These are phyloP conservation scores for Vitis hybrid DNA, from an alignment of 177 flowering plant species.

Conservation along the genomic window DNA sequence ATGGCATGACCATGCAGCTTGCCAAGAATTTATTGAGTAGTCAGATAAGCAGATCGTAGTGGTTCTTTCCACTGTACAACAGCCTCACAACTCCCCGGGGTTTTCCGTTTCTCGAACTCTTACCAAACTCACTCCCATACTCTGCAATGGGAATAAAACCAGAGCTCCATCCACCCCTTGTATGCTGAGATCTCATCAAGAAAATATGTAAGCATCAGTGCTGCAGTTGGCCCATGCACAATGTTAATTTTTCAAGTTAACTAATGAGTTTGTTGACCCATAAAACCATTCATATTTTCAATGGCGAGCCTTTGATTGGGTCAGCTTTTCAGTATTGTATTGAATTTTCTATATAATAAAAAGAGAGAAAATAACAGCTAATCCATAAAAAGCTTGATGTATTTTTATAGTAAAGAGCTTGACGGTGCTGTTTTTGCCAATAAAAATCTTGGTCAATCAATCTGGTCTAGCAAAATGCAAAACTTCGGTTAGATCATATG, in stretches of 20 bases:
- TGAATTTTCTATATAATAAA: not conserved
- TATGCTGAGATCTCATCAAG: conserved; percentile 46
- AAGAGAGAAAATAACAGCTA: not conserved
- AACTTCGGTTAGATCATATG: not conserved
- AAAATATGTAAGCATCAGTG: not conserved
- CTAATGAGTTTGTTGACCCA: not conserved
- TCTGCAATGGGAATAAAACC: conserved; percentile 94
- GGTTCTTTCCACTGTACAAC: conserved; percentile 84
- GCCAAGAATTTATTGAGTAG: not conserved
- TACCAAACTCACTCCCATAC: conserved; percentile 71
- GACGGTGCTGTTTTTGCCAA: not conserved
- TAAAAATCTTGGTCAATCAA: not conserved
- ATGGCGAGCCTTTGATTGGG: too few species aligned
- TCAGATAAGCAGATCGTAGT: conserved; percentile 77
- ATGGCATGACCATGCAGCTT: not conserved
- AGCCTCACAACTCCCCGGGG: conserved; percentile 70
- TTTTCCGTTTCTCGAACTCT: conserved; percentile 43
- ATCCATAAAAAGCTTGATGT: not conserved
- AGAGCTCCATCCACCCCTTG: conserved; percentile 45
- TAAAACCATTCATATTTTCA: too few species aligned
- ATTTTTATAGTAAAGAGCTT: not conserved
- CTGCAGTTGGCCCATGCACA: not conserved
- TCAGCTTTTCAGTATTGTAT: too few species aligned
- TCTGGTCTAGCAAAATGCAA: not conserved
- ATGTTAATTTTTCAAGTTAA: not conserved